Conservation (phyloP, 2,329 filamentous ascomycete species). For the Geosmithia putterillii region DNA sequence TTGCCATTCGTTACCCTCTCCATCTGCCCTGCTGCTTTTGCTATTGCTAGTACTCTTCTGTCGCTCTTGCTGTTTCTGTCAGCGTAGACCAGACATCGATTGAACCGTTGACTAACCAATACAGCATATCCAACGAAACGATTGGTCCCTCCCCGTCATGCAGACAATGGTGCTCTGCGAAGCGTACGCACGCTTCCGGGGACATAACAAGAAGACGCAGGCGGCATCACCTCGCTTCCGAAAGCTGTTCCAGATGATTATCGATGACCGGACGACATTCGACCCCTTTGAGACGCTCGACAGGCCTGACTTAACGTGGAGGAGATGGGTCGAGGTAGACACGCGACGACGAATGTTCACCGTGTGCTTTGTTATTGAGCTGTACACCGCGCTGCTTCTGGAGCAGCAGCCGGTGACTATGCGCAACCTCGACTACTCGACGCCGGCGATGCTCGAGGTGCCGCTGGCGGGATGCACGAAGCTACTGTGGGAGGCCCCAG, state of each 20-base stretch:
- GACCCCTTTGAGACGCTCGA: slow-evolving; percentile 6
- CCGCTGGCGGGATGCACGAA: slow-evolving; percentile 32
- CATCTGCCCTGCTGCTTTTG: too few relatives aligned
- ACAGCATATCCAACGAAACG: slow-evolving; percentile 24
- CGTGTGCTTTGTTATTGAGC: slow-evolving; percentile 43
- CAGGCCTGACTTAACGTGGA: not conserved
- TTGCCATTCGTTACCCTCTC: not conserved
- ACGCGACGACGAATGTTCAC: slow-evolving; percentile 39
- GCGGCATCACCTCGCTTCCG: slow-evolving; percentile 36
- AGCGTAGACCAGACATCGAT: too few relatives aligned
- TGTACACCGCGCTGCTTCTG: slow-evolving; percentile 41
- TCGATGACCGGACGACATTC: slow-evolving; percentile 11
- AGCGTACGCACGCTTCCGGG: slow-evolving; percentile 41
- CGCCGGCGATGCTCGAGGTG: slow-evolving; percentile 23
- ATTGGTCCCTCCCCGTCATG: slow-evolving; percentile 37
- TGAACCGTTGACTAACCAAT: slow-evolving; percentile 6
- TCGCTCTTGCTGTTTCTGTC: too few relatives aligned
- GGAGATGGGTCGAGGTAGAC: slow-evolving; percentile 37
- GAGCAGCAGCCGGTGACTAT: slow-evolving; percentile 28
- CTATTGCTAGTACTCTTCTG: too few relatives aligned
- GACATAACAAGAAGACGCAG: slow-evolving; percentile 31
- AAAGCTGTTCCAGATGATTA: slow-evolving; percentile 38
- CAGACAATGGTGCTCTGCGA: slow-evolving; percentile 43
- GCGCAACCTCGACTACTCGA: slow-evolving; percentile 22
- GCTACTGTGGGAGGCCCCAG: slow-evolving; percentile 35